Evolutionary conservation across 176 grass and related monocot species (phyloP).

Genomic region (Areca catechu): DNA sequence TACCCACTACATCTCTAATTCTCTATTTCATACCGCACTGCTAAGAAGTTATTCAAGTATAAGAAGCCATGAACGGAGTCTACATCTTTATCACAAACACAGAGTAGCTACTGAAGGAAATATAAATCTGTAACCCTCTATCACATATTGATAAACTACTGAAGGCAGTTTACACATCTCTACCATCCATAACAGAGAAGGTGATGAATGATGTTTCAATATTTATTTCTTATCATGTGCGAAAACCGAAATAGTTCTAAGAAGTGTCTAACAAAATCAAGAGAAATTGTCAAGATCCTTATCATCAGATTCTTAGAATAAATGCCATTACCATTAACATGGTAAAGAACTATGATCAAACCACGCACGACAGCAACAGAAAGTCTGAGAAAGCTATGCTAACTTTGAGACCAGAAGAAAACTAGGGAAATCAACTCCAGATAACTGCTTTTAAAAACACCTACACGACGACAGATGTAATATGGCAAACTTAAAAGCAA

Average conservation of each 20-base stretch:
- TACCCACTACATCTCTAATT: constrained; percentile 9
- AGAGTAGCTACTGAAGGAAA: too few species aligned
- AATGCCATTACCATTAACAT: constrained; percentile 11
- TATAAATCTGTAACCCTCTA: too few species aligned
- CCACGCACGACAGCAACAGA: not conserved
- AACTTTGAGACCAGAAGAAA: constrained; percentile 18
- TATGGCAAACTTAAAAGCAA: constrained; percentile 4
- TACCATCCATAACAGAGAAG: too few species aligned
- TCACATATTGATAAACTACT: too few species aligned
- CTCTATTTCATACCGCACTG: constrained; percentile 20
- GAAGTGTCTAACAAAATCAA: not conserved
- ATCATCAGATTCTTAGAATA: not conserved
- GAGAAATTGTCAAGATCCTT: not conserved
- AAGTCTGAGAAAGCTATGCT: constrained; percentile 8
- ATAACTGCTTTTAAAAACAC: not conserved
- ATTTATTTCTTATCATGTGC: too few species aligned
- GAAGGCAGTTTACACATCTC: too few species aligned
- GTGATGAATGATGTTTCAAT: too few species aligned
- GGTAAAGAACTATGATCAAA: constrained; percentile 8
- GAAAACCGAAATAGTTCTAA: not conserved
- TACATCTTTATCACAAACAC: too few species aligned
- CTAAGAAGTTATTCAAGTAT: constrained; percentile 8
- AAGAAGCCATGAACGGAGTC: not conserved
- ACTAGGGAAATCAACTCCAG: not conserved
- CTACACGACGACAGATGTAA: not conserved